Evolutionary conservation across 768 basidiomycete genomes (phyloP).

Genomic region (Mycena latifolia): DNA sequence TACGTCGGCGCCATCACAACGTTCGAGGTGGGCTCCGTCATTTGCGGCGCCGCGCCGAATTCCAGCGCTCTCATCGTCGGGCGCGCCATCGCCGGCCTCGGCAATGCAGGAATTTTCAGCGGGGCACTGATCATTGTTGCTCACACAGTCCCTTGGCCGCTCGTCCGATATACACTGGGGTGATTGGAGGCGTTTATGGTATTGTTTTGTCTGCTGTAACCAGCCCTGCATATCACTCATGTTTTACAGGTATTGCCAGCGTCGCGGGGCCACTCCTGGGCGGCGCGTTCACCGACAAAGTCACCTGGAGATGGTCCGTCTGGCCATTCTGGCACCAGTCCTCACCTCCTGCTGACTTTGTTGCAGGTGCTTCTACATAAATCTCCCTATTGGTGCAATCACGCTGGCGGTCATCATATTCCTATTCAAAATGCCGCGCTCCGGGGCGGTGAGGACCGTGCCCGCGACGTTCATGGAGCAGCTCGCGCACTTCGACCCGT

Average conservation of each 20-base stretch:
- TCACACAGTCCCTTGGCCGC: conserved; percentile 41
- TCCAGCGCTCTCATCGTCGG: conserved; percentile 53
- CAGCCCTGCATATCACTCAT: too few species aligned
- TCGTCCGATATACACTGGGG: conserved; percentile 51
- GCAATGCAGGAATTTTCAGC: conserved; percentile 51
- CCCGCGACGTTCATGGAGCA: conserved; percentile 13
- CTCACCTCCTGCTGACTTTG: background rate
- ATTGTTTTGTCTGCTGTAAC: too few species aligned
- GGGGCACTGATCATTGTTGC: conserved; percentile 42
- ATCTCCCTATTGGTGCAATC: conserved; percentile 32
- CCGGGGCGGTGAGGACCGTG: background rate
- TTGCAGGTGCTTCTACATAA: conserved; percentile 49
- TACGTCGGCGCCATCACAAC: conserved; percentile 42
- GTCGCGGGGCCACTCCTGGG: conserved; percentile 46
- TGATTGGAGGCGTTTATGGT: conserved; percentile 48
- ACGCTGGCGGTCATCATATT: conserved; percentile 32
- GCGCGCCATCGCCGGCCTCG: conserved; percentile 59
- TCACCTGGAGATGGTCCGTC: conserved; percentile 51
- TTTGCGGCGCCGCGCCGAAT: conserved; percentile 52
- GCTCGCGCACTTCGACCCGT: conserved; percentile 28
- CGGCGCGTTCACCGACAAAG: conserved; percentile 45
- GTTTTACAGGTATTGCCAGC: too few species aligned
- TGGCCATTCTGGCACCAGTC: background rate
- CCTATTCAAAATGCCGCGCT: conserved; percentile 35
- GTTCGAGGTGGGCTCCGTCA: conserved; percentile 59